These are phyloP conservation scores for Apiospora phragmitis DNA, from an alignment of 2,329 filamentous ascomycete genomes.

Conservation along the genomic window DNA sequence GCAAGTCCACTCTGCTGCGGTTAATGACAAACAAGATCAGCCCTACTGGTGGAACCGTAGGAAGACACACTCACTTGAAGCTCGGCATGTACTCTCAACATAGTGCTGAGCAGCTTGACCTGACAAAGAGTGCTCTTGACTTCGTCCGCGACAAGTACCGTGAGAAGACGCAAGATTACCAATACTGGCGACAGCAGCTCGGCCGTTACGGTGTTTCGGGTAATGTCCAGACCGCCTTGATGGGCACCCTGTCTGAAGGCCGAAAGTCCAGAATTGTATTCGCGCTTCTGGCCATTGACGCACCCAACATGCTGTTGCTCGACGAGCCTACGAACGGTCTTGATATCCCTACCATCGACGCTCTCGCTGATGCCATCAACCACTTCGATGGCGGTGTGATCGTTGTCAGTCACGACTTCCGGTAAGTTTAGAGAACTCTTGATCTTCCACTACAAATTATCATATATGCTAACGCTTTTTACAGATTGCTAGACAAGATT, in stretches of 20 bases:
- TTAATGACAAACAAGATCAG: constrained; percentile 96
- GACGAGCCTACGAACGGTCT: constrained; percentile 99
- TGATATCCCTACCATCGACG: constrained; percentile 98
- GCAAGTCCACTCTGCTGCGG: constrained; percentile 93
- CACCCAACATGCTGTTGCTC: constrained; percentile 95
- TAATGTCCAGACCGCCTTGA: constrained; percentile 92
- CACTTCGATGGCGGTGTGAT: constrained; percentile 95
- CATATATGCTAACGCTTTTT: constrained; percentile 21
- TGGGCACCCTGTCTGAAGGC: constrained; percentile 96
- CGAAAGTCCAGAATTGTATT: constrained; percentile 99
- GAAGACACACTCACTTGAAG: constrained; percentile 96
- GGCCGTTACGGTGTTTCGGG: constrained; percentile 92
- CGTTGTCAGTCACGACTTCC: constrained; percentile 98
- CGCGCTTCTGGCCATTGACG: constrained; percentile 89
- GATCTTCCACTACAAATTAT: background rate
- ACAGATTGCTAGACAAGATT: constrained; percentile 95
- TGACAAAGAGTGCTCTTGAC: constrained; percentile 96
- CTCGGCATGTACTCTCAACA: constrained; percentile 98
- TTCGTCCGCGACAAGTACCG: constrained; percentile 96
- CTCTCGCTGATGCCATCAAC: constrained; percentile 95
- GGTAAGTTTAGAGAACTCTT: constrained; percentile 59
- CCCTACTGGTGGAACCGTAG: constrained; percentile 78
- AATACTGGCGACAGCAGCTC: constrained; percentile 98
- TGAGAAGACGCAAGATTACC: constrained; percentile 90
- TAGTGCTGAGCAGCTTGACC: constrained; percentile 95